These are phyloP conservation scores for Leptosphaerulina australis DNA, from an alignment of 2,329 filamentous ascomycete species.

Conservation along the genomic window DNA sequence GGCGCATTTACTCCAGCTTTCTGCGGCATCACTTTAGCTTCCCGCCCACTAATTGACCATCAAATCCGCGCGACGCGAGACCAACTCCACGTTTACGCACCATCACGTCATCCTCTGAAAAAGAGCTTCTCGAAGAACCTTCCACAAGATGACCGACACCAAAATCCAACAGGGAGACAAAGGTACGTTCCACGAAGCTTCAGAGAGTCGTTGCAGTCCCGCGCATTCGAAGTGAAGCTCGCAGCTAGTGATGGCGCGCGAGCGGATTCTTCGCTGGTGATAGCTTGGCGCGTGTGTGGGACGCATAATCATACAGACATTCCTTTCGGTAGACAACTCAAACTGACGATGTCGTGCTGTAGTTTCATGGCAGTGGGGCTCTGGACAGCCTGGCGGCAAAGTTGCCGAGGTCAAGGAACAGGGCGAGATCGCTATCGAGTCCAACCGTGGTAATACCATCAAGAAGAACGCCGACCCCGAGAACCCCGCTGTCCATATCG, in stretches of 20 bases:
- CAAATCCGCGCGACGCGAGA: conserved; percentile 27
- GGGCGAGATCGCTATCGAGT: conserved; percentile 65
- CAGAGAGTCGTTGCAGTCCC: background rate
- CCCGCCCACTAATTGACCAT: conserved; percentile 35
- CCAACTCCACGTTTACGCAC: conserved; percentile 26
- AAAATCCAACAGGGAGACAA: conserved; percentile 47
- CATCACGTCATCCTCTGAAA: conserved; percentile 41
- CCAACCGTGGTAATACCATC: conserved; percentile 67
- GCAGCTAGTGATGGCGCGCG: background rate
- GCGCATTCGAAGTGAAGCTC: background rate
- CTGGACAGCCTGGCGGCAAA: conserved; percentile 61
- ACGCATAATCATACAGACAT: background rate
- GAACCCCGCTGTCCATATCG: conserved; percentile 66
- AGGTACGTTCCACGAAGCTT: conserved; percentile 32
- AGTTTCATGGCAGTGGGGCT: conserved; percentile 70
- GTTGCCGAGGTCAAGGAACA: conserved; percentile 64
- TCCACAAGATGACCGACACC: conserved; percentile 43
- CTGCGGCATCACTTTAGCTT: conserved; percentile 22
- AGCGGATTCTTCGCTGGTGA: conserved; percentile 8
- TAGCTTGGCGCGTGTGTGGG: conserved; percentile 5
- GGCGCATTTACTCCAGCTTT: conserved; percentile 33
- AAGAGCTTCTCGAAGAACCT: conserved; percentile 21
- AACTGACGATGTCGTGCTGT: conserved; percentile 4
- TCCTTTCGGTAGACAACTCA: background rate
- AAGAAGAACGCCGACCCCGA: conserved; percentile 66